phyloP scores from a whole-genome alignment of 1,139 yeast species.

The Suhomyces taliae region DNA sequence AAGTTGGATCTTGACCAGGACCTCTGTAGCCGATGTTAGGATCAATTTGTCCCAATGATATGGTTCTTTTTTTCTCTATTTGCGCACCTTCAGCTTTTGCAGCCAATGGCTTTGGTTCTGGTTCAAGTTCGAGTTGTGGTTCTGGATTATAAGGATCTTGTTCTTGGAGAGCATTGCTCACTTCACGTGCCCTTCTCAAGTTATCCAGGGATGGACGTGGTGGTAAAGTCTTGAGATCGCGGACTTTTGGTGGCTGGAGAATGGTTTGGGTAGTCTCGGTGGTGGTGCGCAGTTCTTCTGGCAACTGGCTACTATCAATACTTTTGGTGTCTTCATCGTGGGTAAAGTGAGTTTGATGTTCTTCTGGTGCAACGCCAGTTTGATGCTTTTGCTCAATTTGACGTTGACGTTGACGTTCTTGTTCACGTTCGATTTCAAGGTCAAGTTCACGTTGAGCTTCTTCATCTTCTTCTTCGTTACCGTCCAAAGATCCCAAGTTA shows the following conservation, averaged over 20 bases:
- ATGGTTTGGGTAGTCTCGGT: not conserved
- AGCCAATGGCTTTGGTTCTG: not conserved
- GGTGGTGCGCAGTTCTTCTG: not conserved
- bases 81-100: not conserved
- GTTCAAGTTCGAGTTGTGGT: not conserved
- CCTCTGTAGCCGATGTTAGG: not conserved
- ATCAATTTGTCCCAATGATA: not conserved
- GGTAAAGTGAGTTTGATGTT: no score
- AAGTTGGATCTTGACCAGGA: not conserved
- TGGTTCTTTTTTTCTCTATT: not conserved
- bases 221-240: constrained; percentile 22
- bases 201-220: constrained; percentile 40
- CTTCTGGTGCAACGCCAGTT: constrained; percentile 3
- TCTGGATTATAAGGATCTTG: not conserved
- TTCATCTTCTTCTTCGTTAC: not conserved
- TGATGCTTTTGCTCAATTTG: not conserved
- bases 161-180: constrained; percentile 18
- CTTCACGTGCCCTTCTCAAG: constrained; percentile 33
- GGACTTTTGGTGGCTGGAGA: not conserved
- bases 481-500: constrained; percentile 15
- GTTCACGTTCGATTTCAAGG: not conserved
- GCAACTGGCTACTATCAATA: not conserved
- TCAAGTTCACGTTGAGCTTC: not conserved
- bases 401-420: not conserved
- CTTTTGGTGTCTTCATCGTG: no score